Conservation (phyloP, 345 rosid genomes). For the Eucalyptus caleyi region DNA sequence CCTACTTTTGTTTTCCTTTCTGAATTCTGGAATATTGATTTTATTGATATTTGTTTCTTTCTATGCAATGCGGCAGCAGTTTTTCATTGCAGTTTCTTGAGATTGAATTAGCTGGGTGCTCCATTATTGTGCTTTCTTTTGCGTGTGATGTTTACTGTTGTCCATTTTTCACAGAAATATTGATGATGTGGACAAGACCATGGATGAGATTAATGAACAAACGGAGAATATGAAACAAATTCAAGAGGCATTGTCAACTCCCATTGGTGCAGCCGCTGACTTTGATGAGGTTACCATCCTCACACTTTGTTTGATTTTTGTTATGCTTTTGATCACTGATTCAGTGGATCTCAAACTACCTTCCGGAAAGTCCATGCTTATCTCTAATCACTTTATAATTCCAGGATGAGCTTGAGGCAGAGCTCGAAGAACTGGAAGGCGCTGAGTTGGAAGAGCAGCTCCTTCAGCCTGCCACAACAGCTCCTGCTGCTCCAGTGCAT, state of each 20-base stretch:
- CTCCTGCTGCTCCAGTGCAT: slow-evolving; percentile 69
- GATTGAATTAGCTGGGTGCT: not conserved
- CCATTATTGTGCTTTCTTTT: not conserved
- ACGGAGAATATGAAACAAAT: slow-evolving; percentile 13
- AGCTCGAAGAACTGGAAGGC: slow-evolving; percentile 91
- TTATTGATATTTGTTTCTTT: not conserved
- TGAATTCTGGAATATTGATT: not conserved
- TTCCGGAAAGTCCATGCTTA: not conserved
- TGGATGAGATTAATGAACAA: slow-evolving; percentile 54
- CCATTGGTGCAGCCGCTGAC: slow-evolving; percentile 38
- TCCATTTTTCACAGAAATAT: slow-evolving; percentile 46
- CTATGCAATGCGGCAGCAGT: not conserved
- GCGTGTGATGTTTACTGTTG: not conserved
- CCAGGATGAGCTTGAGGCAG: slow-evolving; percentile 93
- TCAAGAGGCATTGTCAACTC: slow-evolving; percentile 81
- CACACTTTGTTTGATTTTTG: not conserved
- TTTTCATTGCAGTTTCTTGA: not conserved
- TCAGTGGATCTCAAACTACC: not conserved
- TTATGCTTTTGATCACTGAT: not conserved
- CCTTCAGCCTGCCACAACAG: slow-evolving; percentile 80
- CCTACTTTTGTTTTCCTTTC: not conserved
- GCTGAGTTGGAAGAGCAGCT: slow-evolving; percentile 91
- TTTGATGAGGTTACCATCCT: slow-evolving; percentile 1
- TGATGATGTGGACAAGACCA: slow-evolving; percentile 90
- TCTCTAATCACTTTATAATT: not conserved